phyloP scores from a whole-genome alignment of 345 rosid genomes.

The Dipteronia sinensis region DNA sequence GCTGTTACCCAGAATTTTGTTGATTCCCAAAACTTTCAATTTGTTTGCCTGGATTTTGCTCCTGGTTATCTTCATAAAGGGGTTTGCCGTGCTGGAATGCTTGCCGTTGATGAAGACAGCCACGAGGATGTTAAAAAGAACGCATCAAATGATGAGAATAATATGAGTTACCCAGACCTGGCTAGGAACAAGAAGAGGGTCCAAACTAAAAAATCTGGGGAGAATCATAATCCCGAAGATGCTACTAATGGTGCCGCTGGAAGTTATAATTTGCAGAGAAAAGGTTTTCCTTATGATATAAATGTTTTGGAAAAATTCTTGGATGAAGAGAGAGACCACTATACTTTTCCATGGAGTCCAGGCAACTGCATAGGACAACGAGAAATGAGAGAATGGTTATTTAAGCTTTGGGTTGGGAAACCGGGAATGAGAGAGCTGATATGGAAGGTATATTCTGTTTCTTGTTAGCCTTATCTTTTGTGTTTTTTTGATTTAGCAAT shows the following conservation, averaged over 20 bases:
- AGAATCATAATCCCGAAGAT: conserved; percentile 35
- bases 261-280: conserved; percentile 56
- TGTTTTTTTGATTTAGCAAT: conserved; percentile 10
- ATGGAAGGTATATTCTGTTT: conserved; percentile 74
- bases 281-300: conserved; percentile 68
- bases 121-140: conserved; percentile 38
- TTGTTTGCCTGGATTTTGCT: conserved; percentile 92
- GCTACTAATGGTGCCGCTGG: conserved; percentile 34
- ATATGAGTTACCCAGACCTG: conserved; percentile 54
- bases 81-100: conserved; percentile 88
- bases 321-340: conserved; percentile 88
- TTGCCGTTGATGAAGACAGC: conserved; percentile 68
- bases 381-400: conserved; percentile 94
- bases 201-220: conserved; percentile 40
- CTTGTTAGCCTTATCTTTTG: conserved; percentile 10
- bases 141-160: conserved; percentile 33
- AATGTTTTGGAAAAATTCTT: conserved; percentile 64
- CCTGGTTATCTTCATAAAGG: conserved; percentile 97
- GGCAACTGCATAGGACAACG: conserved; percentile 91
- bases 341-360: conserved; percentile 79
- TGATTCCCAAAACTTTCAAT: conserved; percentile 77
- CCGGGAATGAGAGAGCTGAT: conserved; percentile 75
- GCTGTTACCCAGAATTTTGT: conserved; percentile 97
- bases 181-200: conserved; percentile 83
- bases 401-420: conserved; percentile 75